These are phyloP conservation scores for Penicillium decumbens DNA, from an alignment of 2,329 filamentous ascomycete species.

Conservation along the genomic window DNA sequence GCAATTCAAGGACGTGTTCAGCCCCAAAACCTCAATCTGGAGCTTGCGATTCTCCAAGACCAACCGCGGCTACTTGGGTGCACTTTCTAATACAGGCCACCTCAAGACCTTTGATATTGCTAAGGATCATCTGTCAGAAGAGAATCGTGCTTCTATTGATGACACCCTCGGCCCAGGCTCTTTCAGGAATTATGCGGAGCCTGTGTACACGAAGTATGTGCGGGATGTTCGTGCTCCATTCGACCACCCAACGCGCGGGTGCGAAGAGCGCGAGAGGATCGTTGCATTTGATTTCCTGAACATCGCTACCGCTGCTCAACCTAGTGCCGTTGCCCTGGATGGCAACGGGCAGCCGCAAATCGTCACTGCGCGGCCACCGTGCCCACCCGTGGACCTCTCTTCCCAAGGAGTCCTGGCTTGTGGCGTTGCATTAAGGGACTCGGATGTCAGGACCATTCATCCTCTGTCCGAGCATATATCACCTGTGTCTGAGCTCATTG, in stretches of 20 bases:
- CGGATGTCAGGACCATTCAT: constrained; percentile 30
- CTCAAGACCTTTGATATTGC: constrained; percentile 54
- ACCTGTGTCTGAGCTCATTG: constrained; percentile 29
- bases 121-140: constrained; percentile 46
- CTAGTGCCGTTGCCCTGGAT: constrained; percentile 51
- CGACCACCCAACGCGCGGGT: constrained; percentile 43
- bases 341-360: constrained; percentile 50
- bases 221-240: constrained; percentile 45
- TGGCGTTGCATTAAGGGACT: constrained; percentile 25
- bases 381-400: constrained; percentile 37
- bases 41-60: constrained; percentile 58
- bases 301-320: constrained; percentile 44
- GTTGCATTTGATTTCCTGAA: constrained; percentile 60
- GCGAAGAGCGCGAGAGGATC: constrained; percentile 47
- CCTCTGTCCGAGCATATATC: constrained; percentile 28
- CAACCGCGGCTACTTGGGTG: constrained; percentile 54
- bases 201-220: constrained; percentile 45
- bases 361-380: constrained; percentile 44
- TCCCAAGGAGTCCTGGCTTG: constrained; percentile 35
- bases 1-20: constrained; percentile 54
- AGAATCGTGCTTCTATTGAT: constrained; percentile 37
- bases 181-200: constrained; percentile 40
- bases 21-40: constrained; percentile 54
- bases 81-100: constrained; percentile 57
- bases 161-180: constrained; percentile 40